Evolutionary conservation across 768 basidiomycete species (phyloP), one percentile per base, ranked within the genome.

Genomic region (Coprinellus aureogranulatus): DNA sequence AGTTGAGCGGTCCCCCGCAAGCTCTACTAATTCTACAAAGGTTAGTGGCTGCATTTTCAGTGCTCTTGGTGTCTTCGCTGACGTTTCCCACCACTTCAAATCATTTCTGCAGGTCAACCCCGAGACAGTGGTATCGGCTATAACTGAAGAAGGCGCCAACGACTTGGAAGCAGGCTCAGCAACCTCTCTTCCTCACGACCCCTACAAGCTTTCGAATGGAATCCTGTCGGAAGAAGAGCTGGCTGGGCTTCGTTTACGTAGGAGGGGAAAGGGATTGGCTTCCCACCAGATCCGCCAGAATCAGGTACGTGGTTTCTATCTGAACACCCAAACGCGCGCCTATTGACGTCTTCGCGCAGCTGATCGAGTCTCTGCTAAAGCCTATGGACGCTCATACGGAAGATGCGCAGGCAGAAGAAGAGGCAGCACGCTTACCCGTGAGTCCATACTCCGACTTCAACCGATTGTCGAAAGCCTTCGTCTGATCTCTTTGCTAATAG

Each of bases 341-440:
- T n/a, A n/a, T n/a, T n/a, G n/a, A n/a, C n/a, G n/a, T n/a, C n/a
- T n/a, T n/a, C 10, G 37, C 9, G 37, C 18, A 96, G 90, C 87
- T 94, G 58, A 96, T 98, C 60, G 68, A 74, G n/a, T 81, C 84
- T n/a, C 73, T 98, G 59, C 81, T 98, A 31, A 97, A 96, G 71
- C 84, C 94, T 0, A 89, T 98, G 84, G 90, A 93, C 34, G 86
- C 88, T 31, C 90, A 94, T 65, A 92, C 92, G 0, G 81, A 84
- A 51, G 92, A 96, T 64, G 94, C 93, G 16, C 81, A 78, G 59
- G 77, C 80, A 12, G 84, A 87, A 30, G 88, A 88, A 67, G 82
- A 87, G 34, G 78, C 80, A 28, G 77, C 81, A 37, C 87, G 89
- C 20, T 64, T 91, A 47, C 79, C 88, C 20, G 91, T 91, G 65